phyloP scores from a whole-genome alignment of 768 basidiomycete species.

The Boletus tomentosulus region DNA sequence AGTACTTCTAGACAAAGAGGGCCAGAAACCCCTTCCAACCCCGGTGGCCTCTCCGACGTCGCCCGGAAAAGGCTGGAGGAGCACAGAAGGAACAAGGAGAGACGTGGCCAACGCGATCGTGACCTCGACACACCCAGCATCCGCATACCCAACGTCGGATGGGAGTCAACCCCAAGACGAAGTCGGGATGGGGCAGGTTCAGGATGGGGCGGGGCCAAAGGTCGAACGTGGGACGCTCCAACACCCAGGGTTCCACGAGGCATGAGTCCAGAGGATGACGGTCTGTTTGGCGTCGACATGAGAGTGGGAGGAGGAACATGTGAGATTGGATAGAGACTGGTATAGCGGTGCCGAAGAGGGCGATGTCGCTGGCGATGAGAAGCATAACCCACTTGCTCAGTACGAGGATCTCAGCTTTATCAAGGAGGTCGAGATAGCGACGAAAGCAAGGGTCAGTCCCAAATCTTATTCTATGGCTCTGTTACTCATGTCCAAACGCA shows the following conservation, averaged over 20 bases:
- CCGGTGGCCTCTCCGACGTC: slow-evolving; percentile 79
- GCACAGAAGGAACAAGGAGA: slow-evolving; percentile 61
- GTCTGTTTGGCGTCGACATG: slow-evolving; percentile 60
- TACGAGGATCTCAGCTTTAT: slow-evolving; percentile 78
- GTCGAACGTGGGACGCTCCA: slow-evolving; percentile 76
- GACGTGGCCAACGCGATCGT: slow-evolving; percentile 38
- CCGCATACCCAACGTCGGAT: slow-evolving; percentile 85
- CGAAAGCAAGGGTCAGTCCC: slow-evolving; percentile 62
- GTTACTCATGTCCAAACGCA: slow-evolving; percentile 28
- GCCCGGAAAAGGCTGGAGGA: slow-evolving; percentile 75
- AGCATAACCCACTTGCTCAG: slow-evolving; percentile 87
- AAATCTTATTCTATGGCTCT: neutral
- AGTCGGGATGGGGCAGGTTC: slow-evolving; percentile 47
- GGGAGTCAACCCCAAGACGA: slow-evolving; percentile 87
- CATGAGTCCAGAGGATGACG: slow-evolving; percentile 67
- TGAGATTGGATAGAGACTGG: slow-evolving; percentile 92
- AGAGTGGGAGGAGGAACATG: slow-evolving; percentile 98
- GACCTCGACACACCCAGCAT: slow-evolving; percentile 72
- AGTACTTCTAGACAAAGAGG: slow-evolving; percentile 66
- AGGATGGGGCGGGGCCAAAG: slow-evolving; percentile 57
- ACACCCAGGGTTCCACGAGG: slow-evolving; percentile 68
- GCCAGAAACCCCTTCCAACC: slow-evolving; percentile 91
- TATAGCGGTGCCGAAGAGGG: slow-evolving; percentile 91
- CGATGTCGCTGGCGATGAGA: slow-evolving; percentile 83
- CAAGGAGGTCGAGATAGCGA: slow-evolving; percentile 72